A percentile compares a stretch with the other conserved stretches of the same genome.
Conservation (phyloP, 2,329 filamentous ascomycete species). For the Lasiodiplodia theobromae region DNA sequence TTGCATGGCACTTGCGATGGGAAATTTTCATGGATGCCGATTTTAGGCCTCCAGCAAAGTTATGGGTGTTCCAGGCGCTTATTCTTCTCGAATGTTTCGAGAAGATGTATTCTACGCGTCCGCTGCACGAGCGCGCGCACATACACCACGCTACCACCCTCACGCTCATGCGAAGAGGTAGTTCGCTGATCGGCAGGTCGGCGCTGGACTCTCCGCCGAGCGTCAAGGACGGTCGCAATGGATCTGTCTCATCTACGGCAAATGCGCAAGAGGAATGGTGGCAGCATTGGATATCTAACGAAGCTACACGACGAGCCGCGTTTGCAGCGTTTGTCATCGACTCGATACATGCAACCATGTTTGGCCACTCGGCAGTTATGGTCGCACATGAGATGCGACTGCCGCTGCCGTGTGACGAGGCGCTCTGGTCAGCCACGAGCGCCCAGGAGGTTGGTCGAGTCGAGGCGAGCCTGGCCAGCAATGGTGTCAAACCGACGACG, state of each 20-base stretch:
- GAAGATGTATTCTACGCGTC: conserved; percentile 95
- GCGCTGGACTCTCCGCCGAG: conserved; percentile 84
- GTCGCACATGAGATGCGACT: conserved; percentile 94
- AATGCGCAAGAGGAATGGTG: conserved; percentile 83
- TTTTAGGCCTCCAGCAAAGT: conserved; percentile 88
- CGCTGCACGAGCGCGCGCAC: conserved; percentile 91
- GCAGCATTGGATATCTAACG: conserved; percentile 94
- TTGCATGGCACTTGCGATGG: conserved; percentile 94
- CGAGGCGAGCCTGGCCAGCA: conserved; percentile 79
- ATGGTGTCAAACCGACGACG: conserved; percentile 82
- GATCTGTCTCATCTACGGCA: conserved; percentile 59
- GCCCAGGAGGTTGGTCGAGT: conserved; percentile 85
- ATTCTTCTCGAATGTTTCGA: conserved; percentile 91
- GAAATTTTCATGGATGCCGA: conserved; percentile 92
- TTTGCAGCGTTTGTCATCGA: conserved; percentile 96
- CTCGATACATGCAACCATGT: conserved; percentile 96
- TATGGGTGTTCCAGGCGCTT: conserved; percentile 95
- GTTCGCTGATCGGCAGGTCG: conserved; percentile 86
- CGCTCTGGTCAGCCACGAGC: conserved; percentile 88
- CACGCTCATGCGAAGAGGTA: conserved; percentile 91
- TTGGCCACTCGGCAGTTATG: conserved; percentile 96
- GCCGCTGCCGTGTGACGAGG: conserved; percentile 89
- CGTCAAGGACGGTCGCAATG: conserved; percentile 66
- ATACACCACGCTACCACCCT: conserved; percentile 97
- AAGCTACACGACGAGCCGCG: conserved; percentile 86